These are phyloP conservation scores for Diospyros kaki DNA, from an alignment of 148 eudicot species.

Conservation along the genomic window DNA sequence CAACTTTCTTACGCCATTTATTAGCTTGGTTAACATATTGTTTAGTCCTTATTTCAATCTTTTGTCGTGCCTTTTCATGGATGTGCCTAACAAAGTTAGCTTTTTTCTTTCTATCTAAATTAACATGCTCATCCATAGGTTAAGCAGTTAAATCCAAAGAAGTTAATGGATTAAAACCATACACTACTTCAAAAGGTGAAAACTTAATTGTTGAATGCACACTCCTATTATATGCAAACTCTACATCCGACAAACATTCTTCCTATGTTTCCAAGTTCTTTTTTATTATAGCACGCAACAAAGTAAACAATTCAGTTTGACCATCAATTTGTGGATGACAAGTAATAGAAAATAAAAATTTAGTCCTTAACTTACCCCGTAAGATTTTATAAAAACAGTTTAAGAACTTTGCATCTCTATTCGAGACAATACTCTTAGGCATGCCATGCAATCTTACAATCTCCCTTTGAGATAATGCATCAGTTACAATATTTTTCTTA, in stretches of 20 bases:
- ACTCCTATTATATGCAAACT: slow-evolving; percentile 17
- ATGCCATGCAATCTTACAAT: slow-evolving; percentile 12
- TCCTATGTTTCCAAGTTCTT: slow-evolving; percentile 18
- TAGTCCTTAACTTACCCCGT: slow-evolving; percentile 9
- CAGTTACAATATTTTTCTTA: neutral
- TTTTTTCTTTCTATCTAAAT: neutral
- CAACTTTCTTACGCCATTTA: neutral
- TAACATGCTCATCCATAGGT: neutral
- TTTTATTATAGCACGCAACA: neutral
- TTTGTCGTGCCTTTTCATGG: too few species aligned
- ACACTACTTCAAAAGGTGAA: slow-evolving; percentile 21
- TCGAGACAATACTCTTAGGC: slow-evolving; percentile 12
- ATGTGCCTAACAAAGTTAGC: neutral
- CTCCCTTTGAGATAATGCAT: neutral
- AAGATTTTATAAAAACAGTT: slow-evolving; percentile 8
- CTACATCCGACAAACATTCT: neutral
- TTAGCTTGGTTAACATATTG: neutral
- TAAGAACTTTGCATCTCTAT: slow-evolving; percentile 10
- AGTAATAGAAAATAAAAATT: slow-evolving; percentile 4
- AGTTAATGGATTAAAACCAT: slow-evolving; percentile 16
- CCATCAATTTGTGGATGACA: slow-evolving; percentile 10
- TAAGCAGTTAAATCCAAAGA: slow-evolving; percentile 7
- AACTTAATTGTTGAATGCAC: neutral
- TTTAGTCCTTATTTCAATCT: neutral
- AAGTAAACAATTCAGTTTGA: slow-evolving; percentile 1